Conservation (phyloP, 768 basidiomycete genomes). For the Sporobolomyces pararoseus region DNA sequence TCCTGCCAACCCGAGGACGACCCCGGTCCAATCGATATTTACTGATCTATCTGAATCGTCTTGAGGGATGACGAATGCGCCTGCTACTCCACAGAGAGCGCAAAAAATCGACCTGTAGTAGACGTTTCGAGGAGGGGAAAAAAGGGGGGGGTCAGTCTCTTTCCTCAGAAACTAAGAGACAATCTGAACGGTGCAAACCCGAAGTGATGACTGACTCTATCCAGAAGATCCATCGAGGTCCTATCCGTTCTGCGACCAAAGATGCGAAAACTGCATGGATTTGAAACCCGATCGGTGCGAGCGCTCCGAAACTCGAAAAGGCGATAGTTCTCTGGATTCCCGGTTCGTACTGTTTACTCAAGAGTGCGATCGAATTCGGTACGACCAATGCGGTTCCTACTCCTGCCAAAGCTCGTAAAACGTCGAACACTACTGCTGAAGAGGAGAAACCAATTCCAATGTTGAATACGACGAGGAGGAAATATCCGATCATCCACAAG, state of each 20-base stretch:
- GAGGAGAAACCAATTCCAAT: constrained; percentile 14
- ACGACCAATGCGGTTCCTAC: constrained; percentile 14
- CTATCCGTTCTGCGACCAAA: constrained; percentile 5
- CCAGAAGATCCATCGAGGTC: constrained; percentile 17
- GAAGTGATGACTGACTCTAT: background rate
- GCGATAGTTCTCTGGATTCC: constrained; percentile 6
- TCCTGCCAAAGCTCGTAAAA: constrained; percentile 11
- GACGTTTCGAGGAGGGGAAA: too few relatives aligned
- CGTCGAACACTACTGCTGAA: constrained; percentile 9
- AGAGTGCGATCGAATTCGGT: constrained; percentile 15
- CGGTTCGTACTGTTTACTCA: constrained; percentile 2
- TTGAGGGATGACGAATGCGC: constrained; percentile 1
- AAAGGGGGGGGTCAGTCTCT: too few relatives aligned
- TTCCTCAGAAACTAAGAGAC: background rate
- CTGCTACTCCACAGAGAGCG: background rate
- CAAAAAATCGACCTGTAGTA: constrained; percentile 15
- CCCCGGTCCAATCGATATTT: constrained; percentile 14
- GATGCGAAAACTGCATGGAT: constrained; percentile 14
- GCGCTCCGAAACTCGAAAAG: constrained; percentile 15
- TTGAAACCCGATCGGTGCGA: constrained; percentile 24
- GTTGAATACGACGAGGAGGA: constrained; percentile 21
- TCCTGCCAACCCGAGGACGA: background rate
- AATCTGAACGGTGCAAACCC: background rate
- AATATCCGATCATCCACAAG: background rate
- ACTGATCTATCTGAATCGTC: background rate